Base-by-base conservation (phyloP, 2,329 filamentous ascomycete genomes). In the Pyrenochaeta sp. region DNA sequence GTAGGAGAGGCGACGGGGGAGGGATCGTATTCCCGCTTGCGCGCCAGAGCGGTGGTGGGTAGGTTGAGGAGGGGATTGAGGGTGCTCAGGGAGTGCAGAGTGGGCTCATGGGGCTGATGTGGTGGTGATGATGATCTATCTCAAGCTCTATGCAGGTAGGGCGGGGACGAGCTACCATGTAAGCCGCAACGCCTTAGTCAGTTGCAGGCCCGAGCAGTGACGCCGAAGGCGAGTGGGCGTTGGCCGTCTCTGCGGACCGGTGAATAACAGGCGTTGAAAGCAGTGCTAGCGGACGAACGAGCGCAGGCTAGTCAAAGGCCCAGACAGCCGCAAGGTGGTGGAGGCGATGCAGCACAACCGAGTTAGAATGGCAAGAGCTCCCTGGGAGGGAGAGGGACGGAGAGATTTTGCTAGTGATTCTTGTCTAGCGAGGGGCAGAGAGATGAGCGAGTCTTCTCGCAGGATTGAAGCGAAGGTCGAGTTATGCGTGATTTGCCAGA, bases 21-120 rank as follows among this genome's bases (percentile, higher is more conserved):
- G 59, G 63, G 61, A 59, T 71, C 62, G 63, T 57, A 52, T 60
- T 67, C 57, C 65, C 64, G 71, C 64, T 67, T 71, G 67, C 64
- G 73, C 75, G 74, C 74, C 74, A 77, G 72, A 71, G 67, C 68
- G 72, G 67, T 72, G 68, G 64, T 67, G 30, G 56, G 44, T 44
- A 51, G 23, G 49, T 29, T 45, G 37, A 37, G 41, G n/a, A 39
- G 51, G 35, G 51, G 46, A 30, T 40, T 35, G 61, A 54, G 55
- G 58, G 49, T 49, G 54, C 52, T 64, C 63, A 69, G 66, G 56
- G 57, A 36, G 54, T 29, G 51, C 40, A 46, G 58, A 54, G 58
- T 54, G 60, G 58, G 63, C 59, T 62, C 51, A 56, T 53, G 54
- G 46, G 51, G 48, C 40, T 51, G 61, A 43, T 17, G 54, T 53